These are phyloP conservation scores for Microstroma glucosiphilum DNA, from an alignment of 1,284 basidiomycete species.

Conservation along the genomic window DNA sequence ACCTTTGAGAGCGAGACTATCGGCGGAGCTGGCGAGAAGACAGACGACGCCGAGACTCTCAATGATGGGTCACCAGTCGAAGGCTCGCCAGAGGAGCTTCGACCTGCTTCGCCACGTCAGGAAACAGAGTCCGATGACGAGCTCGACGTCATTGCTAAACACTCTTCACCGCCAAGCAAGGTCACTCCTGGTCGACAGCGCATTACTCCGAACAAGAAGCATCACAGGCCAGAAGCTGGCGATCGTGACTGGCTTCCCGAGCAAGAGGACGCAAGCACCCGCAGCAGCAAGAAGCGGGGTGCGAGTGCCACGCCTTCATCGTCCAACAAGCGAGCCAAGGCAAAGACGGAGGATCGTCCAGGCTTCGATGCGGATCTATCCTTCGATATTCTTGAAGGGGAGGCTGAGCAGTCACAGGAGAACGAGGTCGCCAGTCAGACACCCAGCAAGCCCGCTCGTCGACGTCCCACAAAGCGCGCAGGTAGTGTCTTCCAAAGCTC, in stretches of 20 bases:
- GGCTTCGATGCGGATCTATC: slow-evolving; percentile 8
- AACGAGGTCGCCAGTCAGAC: too few species aligned
- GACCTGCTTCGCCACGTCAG: not conserved
- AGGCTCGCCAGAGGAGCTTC: too few species aligned
- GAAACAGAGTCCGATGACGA: not conserved
- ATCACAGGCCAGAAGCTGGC: not conserved
- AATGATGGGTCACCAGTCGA: not conserved
- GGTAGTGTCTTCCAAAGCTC: too few species aligned
- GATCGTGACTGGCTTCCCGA: slow-evolving; percentile 5
- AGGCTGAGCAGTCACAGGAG: not conserved
- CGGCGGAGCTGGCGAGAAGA: not conserved
- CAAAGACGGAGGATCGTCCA: not conserved
- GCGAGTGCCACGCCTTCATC: not conserved
- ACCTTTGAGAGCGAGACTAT: not conserved
- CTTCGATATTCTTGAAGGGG: not conserved
- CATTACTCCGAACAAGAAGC: too few species aligned
- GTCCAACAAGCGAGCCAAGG: not conserved
- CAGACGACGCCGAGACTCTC: not conserved
- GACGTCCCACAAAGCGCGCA: too few species aligned
- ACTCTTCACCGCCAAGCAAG: too few species aligned
- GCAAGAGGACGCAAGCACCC: not conserved
- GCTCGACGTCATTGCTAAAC: too few species aligned
- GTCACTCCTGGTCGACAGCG: too few species aligned
- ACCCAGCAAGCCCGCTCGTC: too few species aligned
- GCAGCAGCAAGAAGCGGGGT: not conserved